phyloP scores from a whole-genome alignment of 805 yeast species.

The Lipomyces chichibuensis region DNA sequence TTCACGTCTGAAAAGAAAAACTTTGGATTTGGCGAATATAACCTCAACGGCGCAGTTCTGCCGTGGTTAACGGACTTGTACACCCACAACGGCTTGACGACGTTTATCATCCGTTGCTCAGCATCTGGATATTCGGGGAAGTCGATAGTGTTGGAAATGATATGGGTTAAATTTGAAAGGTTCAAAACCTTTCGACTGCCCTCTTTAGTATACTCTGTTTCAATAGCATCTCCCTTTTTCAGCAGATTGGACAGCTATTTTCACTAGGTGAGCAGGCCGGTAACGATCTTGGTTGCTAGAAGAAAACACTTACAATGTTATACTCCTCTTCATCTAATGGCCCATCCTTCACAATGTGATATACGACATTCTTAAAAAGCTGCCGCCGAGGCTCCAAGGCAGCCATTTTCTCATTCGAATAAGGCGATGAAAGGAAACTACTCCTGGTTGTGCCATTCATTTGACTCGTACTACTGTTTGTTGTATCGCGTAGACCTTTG shows the following conservation, averaged over 20 bases:
- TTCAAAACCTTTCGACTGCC: slow-evolving; percentile 6
- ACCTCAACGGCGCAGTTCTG: slow-evolving; percentile 55
- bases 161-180: slow-evolving; percentile 31
- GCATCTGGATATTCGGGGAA: slow-evolving; percentile 58
- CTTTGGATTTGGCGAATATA: slow-evolving; percentile 72
- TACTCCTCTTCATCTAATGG: slow-evolving; percentile 13
- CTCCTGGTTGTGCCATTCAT: not conserved
- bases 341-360: slow-evolving; percentile 12
- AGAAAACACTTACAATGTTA: slow-evolving; percentile 8
- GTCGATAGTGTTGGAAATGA: slow-evolving; percentile 56
- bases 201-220: not conserved
- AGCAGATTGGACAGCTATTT: slow-evolving; percentile 2
- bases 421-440: not conserved
- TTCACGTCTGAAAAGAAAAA: slow-evolving; percentile 64
- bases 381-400: not conserved
- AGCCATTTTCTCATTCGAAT: not conserved
- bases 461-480: not conserved
- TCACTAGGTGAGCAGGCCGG: not conserved
- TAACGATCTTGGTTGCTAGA: not conserved
- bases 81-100: slow-evolving; percentile 67
- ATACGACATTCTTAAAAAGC: slow-evolving; percentile 22
- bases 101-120: slow-evolving; percentile 60
- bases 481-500: not conserved
- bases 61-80: slow-evolving; percentile 50
- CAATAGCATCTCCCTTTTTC: slow-evolving; percentile 28